These are phyloP conservation scores for Funneliformis mosseae DNA, from an alignment of 192 early-diverging fungal species.

Conservation along the genomic window DNA sequence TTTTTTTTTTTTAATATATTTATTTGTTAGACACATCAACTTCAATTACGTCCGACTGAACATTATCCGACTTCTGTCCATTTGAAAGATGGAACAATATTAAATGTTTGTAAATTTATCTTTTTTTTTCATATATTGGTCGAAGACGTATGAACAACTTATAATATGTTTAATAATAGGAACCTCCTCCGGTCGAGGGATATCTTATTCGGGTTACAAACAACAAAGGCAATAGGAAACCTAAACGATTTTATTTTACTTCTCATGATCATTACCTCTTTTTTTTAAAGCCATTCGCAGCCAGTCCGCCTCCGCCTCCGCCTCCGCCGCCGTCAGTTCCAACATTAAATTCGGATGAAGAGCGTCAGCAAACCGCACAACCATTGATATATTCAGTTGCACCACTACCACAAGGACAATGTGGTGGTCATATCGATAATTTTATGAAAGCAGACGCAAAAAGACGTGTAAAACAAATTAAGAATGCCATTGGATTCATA, in stretches of 20 bases:
- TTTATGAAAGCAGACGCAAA: not conserved
- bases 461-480: constrained; percentile 10
- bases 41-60: constrained; percentile 41
- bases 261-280: constrained; percentile 46
- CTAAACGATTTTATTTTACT: constrained; percentile 41
- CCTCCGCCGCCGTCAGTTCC: constrained; percentile 38
- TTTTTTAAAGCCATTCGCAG: constrained; percentile 36
- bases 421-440: constrained; percentile 36
- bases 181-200: constrained; percentile 46
- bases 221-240: constrained; percentile 38
- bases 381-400: constrained; percentile 41
- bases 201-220: constrained; percentile 43
- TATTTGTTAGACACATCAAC: constrained; percentile 38
- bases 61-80: constrained; percentile 42
- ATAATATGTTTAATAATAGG: constrained; percentile 10
- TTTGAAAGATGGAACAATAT: not conserved
- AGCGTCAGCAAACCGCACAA: not conserved
- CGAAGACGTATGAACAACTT: not conserved
- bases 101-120: constrained; percentile 14
- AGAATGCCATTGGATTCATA: not conserved
- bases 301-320: constrained; percentile 41
- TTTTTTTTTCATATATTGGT: not conserved
- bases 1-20: not conserved
- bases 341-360: not conserved
- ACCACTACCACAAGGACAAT: constrained; percentile 39